Evolutionary conservation across 129 eudicot genomes (phyloP).

Genomic region (Flaveria bidentis): DNA sequence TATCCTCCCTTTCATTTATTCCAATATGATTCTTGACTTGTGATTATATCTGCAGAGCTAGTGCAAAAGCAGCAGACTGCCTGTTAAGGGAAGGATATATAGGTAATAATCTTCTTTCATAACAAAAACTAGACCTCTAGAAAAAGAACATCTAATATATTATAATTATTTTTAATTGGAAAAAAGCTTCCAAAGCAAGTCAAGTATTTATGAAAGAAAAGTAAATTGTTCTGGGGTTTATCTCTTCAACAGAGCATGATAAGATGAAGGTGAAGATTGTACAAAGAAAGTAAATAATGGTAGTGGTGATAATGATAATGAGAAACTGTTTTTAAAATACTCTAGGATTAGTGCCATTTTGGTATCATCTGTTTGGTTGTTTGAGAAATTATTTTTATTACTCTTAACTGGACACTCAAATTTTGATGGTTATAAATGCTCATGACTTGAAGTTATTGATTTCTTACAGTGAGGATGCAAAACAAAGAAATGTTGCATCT

Average conservation of each 20-base stretch:
- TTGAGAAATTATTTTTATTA: not conserved
- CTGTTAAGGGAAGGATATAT: constrained; percentile 5
- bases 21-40: not conserved
- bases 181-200: not conserved
- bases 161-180: not conserved
- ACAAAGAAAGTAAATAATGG: not conserved
- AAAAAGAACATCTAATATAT: not conserved
- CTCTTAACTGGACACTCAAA: not conserved
- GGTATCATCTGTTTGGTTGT: not conserved
- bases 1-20: not conserved
- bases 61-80: constrained; percentile 26
- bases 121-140: not conserved
- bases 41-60: constrained; percentile 41
- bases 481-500: constrained; percentile 9
- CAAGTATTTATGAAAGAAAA: not conserved
- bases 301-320: not conserved
- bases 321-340: not conserved
- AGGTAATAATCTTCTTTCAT: not conserved
- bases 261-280: constrained; percentile 8
- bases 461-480: not conserved
- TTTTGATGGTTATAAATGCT: not conserved
- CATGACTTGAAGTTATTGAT: not conserved
- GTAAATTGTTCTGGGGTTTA: not conserved
- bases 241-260: not conserved
- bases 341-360: not conserved